These are phyloP conservation scores for Ramaria rubella DNA, from an alignment of 768 basidiomycete genomes.

Conservation along the genomic window DNA sequence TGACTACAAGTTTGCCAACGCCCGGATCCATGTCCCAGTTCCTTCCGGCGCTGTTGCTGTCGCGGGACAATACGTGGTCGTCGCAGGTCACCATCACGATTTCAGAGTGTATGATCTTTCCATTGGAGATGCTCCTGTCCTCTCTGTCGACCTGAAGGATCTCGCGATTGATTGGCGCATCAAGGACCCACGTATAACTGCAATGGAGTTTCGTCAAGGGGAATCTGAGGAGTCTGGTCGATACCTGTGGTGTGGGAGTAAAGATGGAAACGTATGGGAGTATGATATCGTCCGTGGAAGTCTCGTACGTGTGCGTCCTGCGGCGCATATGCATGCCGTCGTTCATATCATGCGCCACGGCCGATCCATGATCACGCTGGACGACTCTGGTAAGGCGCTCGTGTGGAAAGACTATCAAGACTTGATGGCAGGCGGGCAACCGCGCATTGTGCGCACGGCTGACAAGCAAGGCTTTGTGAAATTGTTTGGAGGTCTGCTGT, in stretches of 20 bases:
- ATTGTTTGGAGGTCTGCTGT: constrained; percentile 68
- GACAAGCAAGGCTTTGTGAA: constrained; percentile 81
- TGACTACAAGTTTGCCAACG: constrained; percentile 33
- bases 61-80: constrained; percentile 47
- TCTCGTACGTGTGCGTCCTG: constrained; percentile 50
- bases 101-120: constrained; percentile 53
- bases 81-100: constrained; percentile 52
- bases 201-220: constrained; percentile 64
- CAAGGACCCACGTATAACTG: constrained; percentile 67
- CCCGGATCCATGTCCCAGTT: constrained; percentile 47
- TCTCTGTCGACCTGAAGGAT: constrained; percentile 56
- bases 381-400: constrained; percentile 79
- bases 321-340: constrained; percentile 61
- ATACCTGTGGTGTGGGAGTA: constrained; percentile 82
- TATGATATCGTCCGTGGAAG: constrained; percentile 60
- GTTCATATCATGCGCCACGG: constrained; percentile 69
- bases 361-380: constrained; percentile 68
- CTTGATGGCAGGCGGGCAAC: constrained; percentile 36
- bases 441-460: constrained; percentile 58
- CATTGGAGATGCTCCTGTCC: constrained; percentile 38
- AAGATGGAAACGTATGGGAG: constrained; percentile 84
- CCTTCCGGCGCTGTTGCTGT: constrained; percentile 49
- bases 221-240: constrained; percentile 44
- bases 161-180: constrained; percentile 39
- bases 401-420: constrained; percentile 40